phyloP scores from a whole-genome alignment of 1,284 basidiomycete genomes.

The Tremellales sp. region DNA sequence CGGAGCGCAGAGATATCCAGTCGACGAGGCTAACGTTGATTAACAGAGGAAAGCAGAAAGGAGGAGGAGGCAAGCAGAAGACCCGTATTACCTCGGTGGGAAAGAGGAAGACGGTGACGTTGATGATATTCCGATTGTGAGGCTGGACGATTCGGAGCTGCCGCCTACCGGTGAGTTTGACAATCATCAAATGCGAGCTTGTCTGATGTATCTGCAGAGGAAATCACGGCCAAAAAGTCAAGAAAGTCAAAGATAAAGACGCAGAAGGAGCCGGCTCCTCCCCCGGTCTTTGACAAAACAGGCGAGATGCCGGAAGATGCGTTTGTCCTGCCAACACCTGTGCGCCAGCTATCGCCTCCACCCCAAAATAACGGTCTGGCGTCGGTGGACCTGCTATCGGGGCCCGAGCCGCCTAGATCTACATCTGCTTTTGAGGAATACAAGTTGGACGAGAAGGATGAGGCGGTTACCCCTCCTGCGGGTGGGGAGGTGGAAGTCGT shows the following conservation, averaged over 20 bases:
- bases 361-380: constrained; percentile 41
- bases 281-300: constrained; percentile 59
- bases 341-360: constrained; percentile 3
- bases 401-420: background rate
- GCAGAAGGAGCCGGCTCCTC: constrained; percentile 22
- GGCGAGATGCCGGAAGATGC: constrained; percentile 78
- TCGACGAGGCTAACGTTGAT: constrained; percentile 4
- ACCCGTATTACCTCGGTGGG: constrained; percentile 77
- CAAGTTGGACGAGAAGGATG: constrained; percentile 46
- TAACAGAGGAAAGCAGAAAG: constrained; percentile 69
- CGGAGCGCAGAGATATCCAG: background rate
- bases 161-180: background rate
- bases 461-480: constrained; percentile 20
- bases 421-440: constrained; percentile 58
- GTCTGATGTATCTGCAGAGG: background rate
- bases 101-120: constrained; percentile 56
- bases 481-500: constrained; percentile 36
- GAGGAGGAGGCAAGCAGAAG: constrained; percentile 67
- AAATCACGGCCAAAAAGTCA: constrained; percentile 1
- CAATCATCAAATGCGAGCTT: background rate
- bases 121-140: constrained; percentile 79
- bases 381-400: constrained; percentile 20
- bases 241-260: constrained; percentile 10
- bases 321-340: constrained; percentile 26
- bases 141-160: constrained; percentile 55